Conservation (phyloP, 1,284 basidiomycete species). For the Lignosus rhinocerotis region DNA sequence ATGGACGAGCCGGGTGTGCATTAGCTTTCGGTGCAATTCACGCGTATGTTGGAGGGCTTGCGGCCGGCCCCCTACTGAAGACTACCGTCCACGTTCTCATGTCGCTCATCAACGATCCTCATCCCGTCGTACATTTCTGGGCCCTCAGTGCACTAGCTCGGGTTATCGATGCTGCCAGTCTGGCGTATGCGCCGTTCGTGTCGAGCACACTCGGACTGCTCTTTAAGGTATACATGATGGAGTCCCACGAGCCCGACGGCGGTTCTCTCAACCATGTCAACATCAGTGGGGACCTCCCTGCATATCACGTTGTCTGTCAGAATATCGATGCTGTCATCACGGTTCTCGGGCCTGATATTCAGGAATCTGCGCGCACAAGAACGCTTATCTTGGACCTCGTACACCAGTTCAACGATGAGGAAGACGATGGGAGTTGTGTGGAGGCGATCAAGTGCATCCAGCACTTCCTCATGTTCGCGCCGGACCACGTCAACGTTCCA, state of each 20-base stretch:
- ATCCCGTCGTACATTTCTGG: slow-evolving; percentile 95
- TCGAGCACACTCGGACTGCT: slow-evolving; percentile 89
- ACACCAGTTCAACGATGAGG: slow-evolving; percentile 82
- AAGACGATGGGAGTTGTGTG: slow-evolving; percentile 86
- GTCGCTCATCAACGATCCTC: slow-evolving; percentile 94
- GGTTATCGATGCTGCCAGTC: slow-evolving; percentile 90
- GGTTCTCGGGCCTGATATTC: slow-evolving; percentile 94
- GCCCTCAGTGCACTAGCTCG: slow-evolving; percentile 83
- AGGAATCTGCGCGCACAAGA: slow-evolving; percentile 83
- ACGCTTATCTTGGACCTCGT: slow-evolving; percentile 85
- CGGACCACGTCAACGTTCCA: slow-evolving; percentile 79
- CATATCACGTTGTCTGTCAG: slow-evolving; percentile 89
- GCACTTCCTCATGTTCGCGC: slow-evolving; percentile 95
- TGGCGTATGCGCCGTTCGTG: slow-evolving; percentile 91
- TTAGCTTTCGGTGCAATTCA: slow-evolving; percentile 95
- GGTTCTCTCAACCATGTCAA: slow-evolving; percentile 86
- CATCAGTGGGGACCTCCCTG: slow-evolving; percentile 86
- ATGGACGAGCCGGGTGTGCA: slow-evolving; percentile 92
- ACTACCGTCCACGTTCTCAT: slow-evolving; percentile 96
- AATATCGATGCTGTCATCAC: slow-evolving; percentile 93
- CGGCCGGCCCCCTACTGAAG: slow-evolving; percentile 92
- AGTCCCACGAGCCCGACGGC: slow-evolving; percentile 94
- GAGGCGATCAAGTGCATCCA: slow-evolving; percentile 97
- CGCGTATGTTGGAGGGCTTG: slow-evolving; percentile 88
- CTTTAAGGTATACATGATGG: slow-evolving; percentile 87